A percentile compares a stretch with the other conserved stretches of the same genome.
Conservation (phyloP, 352 stramenopile species). For the Globisporangium spiculum region DNA sequence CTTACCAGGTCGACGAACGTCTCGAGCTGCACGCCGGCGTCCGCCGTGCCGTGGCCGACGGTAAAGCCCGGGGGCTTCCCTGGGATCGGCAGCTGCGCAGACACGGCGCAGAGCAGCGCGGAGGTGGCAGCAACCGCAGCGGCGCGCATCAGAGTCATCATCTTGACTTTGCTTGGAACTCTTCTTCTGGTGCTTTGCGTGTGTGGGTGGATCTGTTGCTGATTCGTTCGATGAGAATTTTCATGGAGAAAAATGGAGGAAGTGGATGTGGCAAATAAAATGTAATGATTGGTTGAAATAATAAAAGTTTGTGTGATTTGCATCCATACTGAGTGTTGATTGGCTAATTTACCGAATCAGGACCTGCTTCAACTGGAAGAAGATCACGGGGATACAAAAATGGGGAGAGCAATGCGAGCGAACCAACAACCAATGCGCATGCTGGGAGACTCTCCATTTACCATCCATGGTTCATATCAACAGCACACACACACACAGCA, state of each 20-base stretch:
- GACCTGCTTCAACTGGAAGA: conserved; percentile 1
- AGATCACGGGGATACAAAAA: background rate
- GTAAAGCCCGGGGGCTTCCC: conserved; percentile 62
- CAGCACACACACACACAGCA: no score
- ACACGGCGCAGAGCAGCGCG: conserved; percentile 10
- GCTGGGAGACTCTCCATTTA: background rate
- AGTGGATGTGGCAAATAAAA: background rate
- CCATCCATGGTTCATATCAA: background rate
- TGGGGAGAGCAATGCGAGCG: background rate
- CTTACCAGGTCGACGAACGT: conserved; percentile 76
- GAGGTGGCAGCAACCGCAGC: conserved; percentile 13
- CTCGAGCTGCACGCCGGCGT: conserved; percentile 75
- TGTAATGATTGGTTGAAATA: conserved; percentile 23
- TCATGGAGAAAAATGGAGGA: background rate
- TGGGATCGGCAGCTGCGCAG: conserved; percentile 61
- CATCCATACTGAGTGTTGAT: conserved; percentile 10
- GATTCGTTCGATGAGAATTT: conserved; percentile 7
- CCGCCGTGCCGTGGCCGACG: conserved; percentile 39
- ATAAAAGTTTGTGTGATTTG: background rate
- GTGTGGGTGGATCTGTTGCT: background rate
- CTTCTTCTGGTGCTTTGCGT: background rate
- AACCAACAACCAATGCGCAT: background rate
- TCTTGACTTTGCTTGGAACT: conserved; percentile 2
- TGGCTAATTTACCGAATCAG: conserved; percentile 12
- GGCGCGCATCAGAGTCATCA: conserved; percentile 25